phyloP scores from a whole-genome alignment of 805 yeast species.

The Wickerhamiella musiphila region DNA sequence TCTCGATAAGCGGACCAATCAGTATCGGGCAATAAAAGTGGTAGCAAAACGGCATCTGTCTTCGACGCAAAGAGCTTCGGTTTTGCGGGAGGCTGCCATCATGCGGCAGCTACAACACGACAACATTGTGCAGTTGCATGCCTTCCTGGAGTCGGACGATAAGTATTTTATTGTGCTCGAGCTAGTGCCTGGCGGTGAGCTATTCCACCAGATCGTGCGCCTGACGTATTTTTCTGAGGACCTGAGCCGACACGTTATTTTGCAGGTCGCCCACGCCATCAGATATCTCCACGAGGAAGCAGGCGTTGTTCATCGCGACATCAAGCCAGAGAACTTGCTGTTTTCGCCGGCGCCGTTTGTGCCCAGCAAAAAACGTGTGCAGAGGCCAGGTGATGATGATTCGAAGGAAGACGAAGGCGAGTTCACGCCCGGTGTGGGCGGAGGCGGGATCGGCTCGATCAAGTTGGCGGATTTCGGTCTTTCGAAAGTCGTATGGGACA shows the following conservation, averaged over 20 bases:
- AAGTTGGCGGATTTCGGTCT: slow-evolving; percentile 93
- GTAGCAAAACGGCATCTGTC: slow-evolving; percentile 41
- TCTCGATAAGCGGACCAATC: slow-evolving; percentile 26
- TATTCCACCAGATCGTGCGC: slow-evolving; percentile 63
- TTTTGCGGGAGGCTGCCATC: slow-evolving; percentile 54
- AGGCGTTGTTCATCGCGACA: slow-evolving; percentile 63
- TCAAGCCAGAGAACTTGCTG: slow-evolving; percentile 63
- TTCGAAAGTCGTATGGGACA: slow-evolving; percentile 76
- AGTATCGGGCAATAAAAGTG: slow-evolving; percentile 56
- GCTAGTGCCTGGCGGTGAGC: slow-evolving; percentile 60
- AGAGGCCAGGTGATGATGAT: slow-evolving; percentile 26
- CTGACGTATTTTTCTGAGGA: slow-evolving; percentile 62
- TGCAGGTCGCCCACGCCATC: slow-evolving; percentile 54
- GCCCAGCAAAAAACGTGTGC: slow-evolving; percentile 21
- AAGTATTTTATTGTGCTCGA: slow-evolving; percentile 52
- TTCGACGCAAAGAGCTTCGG: slow-evolving; percentile 22
- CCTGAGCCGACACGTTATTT: slow-evolving; percentile 51
- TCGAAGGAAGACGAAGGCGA: slow-evolving; percentile 71
- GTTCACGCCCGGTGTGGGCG: slow-evolving; percentile 66
- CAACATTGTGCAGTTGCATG: slow-evolving; percentile 40
- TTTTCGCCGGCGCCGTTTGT: slow-evolving; percentile 37
- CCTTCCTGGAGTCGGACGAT: slow-evolving; percentile 32
- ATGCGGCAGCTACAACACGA: slow-evolving; percentile 49
- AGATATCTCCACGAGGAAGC: slow-evolving; percentile 55
- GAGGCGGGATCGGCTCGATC: slow-evolving; percentile 79